A percentile compares a stretch with the other conserved stretches of the same genome.
Conservation (phyloP, 23 red algal genomes). For the Agarophyton chilense region DNA sequence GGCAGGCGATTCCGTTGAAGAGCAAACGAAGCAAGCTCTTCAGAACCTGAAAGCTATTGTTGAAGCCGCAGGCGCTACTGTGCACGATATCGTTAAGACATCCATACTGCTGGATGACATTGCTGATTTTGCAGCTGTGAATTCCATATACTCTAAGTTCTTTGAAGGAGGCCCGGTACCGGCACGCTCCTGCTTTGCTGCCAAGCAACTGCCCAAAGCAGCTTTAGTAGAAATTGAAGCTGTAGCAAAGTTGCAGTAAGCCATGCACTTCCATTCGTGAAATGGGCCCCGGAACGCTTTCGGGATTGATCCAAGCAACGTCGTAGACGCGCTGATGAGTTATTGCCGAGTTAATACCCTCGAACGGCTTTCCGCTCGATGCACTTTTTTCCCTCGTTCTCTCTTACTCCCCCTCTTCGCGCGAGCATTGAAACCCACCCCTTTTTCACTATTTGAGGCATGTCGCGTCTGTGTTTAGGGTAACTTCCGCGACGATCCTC, state of each 20-base stretch:
- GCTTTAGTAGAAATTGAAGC: slow-evolving; percentile 96
- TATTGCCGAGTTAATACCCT: too few species aligned
- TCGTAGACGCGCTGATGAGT: too few species aligned
- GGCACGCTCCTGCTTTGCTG: slow-evolving; percentile 92
- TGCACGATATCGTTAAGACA: slow-evolving; percentile 78
- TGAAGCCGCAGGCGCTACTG: slow-evolving; percentile 52
- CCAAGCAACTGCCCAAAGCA: slow-evolving; percentile 83
- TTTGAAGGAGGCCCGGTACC: slow-evolving; percentile 75
- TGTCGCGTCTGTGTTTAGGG: too few species aligned
- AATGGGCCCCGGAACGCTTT: not conserved
- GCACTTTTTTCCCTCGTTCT: too few species aligned
- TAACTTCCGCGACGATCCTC: too few species aligned
- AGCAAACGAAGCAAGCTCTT: slow-evolving; percentile 93
- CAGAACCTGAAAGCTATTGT: slow-evolving; percentile 88
- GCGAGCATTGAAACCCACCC: too few species aligned
- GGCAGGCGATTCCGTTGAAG: slow-evolving; percentile 65
- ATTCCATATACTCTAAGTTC: slow-evolving; percentile 79
- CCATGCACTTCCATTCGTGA: not conserved
- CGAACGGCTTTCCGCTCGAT: too few species aligned
- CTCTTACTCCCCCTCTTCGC: too few species aligned
- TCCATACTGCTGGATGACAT: slow-evolving; percentile 91
- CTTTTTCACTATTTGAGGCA: too few species aligned
- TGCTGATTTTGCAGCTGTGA: slow-evolving; percentile 90
- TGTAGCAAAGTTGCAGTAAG: slow-evolving; percentile 63
- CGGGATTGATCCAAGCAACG: too few species aligned